These are phyloP conservation scores for Pholiota microspora DNA, from an alignment of 768 basidiomycete genomes.

Conservation along the genomic window DNA sequence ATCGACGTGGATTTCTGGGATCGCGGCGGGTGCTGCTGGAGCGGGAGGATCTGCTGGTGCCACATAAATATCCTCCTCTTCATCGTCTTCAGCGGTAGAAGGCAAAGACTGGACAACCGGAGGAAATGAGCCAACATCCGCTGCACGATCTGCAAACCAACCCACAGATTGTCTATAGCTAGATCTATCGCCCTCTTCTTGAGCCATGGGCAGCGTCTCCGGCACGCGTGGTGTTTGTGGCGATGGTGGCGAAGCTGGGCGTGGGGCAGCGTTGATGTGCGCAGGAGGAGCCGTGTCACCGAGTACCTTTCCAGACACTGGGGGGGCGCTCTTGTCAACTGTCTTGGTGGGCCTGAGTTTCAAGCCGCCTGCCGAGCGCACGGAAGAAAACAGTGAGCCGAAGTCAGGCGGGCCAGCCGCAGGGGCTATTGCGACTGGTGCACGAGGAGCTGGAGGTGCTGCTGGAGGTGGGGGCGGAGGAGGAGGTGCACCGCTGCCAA, in stretches of 20 bases:
- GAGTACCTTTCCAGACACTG: conserved; percentile 72
- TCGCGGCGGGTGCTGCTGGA: conserved; percentile 13
- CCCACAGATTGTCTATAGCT: conserved; percentile 79
- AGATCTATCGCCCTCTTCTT: conserved; percentile 23
- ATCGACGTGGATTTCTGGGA: conserved; percentile 61
- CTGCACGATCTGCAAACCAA: conserved; percentile 89
- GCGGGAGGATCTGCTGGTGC: conserved; percentile 19
- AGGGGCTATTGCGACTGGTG: conserved; percentile 28
- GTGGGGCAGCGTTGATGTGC: conserved; percentile 58
- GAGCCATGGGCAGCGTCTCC: conserved; percentile 27
- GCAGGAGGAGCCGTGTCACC: conserved; percentile 70
- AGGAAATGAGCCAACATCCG: conserved; percentile 47
- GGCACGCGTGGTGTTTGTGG: conserved; percentile 25
- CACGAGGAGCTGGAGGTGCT: conserved; percentile 37
- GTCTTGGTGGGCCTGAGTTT: conserved; percentile 76
- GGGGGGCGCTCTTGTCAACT: conserved; percentile 74
- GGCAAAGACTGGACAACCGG: conserved; percentile 40
- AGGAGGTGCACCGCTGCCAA: conserved; percentile 24
- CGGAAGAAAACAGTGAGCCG: conserved; percentile 71
- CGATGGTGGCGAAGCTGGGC: conserved; percentile 40
- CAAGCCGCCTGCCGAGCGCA: conserved; percentile 75
- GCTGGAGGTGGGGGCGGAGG: conserved; percentile 33
- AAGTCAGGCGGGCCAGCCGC: conserved; percentile 46
- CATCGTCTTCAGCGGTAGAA: conserved; percentile 58
- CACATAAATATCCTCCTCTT: conserved; percentile 30